Conservation (phyloP, 148 eudicot species). For the Amaranthus hypochondriacus region DNA sequence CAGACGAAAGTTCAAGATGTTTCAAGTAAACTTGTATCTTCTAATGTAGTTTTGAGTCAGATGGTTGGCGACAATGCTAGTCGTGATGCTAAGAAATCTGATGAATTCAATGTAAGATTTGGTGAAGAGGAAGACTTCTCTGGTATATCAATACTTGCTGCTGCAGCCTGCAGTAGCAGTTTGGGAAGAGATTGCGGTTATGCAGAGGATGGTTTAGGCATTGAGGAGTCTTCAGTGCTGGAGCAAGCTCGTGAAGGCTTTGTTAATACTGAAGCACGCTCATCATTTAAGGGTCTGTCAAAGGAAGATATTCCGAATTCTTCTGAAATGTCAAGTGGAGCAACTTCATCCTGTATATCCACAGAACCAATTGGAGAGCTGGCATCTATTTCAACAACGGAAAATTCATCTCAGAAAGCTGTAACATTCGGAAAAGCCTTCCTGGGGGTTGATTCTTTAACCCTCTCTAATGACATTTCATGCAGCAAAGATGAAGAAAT, state of each 20-base stretch:
- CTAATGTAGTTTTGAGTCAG: constrained; percentile 14
- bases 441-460: constrained; percentile 16
- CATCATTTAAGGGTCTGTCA: constrained; percentile 16
- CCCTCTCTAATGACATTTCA: constrained; percentile 21
- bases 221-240: constrained; percentile 24
- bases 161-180: constrained; percentile 67
- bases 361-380: constrained; percentile 27
- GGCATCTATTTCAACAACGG: constrained; percentile 23
- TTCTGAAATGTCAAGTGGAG: constrained; percentile 28
- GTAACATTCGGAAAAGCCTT: constrained; percentile 13
- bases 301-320: constrained; percentile 27
- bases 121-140: constrained; percentile 47
- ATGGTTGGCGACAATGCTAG: background rate
- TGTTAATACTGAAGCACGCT: constrained; percentile 8
- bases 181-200: constrained; percentile 31
- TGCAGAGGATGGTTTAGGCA: constrained; percentile 27
- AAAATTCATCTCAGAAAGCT: constrained; percentile 20
- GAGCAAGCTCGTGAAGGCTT: constrained; percentile 15
- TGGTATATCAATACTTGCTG: constrained; percentile 82
- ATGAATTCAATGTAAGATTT: constrained; percentile 9
- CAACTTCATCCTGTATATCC: constrained; percentile 31
- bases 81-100: constrained; percentile 5
- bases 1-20: constrained; percentile 8
- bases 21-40: constrained; percentile 9
- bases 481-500: constrained; percentile 25